Conservation (phyloP, 208 protist species). For the Angomonas deanei region DNA sequence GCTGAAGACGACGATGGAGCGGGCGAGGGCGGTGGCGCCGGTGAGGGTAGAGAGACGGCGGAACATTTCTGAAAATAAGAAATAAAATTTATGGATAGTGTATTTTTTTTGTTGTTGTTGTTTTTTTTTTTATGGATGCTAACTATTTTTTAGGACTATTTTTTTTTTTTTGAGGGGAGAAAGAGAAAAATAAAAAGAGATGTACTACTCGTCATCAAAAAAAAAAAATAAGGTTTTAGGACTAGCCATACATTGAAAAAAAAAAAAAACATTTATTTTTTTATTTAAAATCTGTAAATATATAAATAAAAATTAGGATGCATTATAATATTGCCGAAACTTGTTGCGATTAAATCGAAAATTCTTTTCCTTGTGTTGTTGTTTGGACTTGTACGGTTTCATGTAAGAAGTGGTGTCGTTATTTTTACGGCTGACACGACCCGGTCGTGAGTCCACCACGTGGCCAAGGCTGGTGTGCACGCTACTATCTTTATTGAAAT, state of each 20-base stretch:
- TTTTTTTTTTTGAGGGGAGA: too few relatives aligned
- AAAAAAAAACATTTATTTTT: not conserved
- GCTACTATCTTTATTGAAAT: too few relatives aligned
- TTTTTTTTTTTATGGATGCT: too few relatives aligned
- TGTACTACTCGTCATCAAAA: too few relatives aligned
- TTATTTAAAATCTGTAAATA: not conserved
- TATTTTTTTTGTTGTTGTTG: not conserved
- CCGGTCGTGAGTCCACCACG: not conserved
- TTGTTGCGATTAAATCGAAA: not conserved
- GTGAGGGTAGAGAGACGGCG: slow-evolving; percentile 27
- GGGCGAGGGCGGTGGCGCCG: slow-evolving; percentile 15
- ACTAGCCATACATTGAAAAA: not conserved
- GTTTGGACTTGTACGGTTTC: not conserved
- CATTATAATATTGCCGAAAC: not conserved
- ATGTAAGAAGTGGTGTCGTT: not conserved
- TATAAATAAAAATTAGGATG: not conserved
- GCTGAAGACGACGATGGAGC: slow-evolving; percentile 77
- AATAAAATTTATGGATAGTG: not conserved
- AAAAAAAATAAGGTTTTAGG: too few relatives aligned
- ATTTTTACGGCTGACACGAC: not conserved
- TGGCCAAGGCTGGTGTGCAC: too few relatives aligned
- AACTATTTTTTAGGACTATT: not conserved
- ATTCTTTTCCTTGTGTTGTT: not conserved
- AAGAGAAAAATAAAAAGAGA: too few relatives aligned
- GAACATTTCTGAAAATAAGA: slow-evolving; percentile 26